A percentile compares a stretch with the other conserved stretches of the same genome.
phyloP scores from a whole-genome alignment of 805 yeast genomes.

The Teunomyces funiuensis region DNA sequence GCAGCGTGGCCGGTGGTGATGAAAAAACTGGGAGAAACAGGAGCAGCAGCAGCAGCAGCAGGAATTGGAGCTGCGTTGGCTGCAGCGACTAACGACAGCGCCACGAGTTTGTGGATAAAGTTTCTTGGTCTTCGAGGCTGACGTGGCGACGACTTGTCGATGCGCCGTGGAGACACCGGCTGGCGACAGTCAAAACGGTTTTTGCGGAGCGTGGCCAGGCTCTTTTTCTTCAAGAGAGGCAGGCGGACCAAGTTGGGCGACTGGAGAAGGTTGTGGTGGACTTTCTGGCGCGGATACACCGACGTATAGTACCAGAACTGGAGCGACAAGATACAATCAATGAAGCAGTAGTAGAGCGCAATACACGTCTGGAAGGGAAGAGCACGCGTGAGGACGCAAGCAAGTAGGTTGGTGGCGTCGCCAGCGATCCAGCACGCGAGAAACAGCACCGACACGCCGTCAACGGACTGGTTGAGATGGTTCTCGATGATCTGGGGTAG shows the following conservation, averaged over 20 bases:
- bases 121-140: neutral
- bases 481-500: conserved; percentile 29
- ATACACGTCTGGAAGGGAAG: conserved; percentile 76
- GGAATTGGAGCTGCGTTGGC: conserved; percentile 12
- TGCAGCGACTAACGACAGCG: conserved; percentile 12
- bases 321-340: conserved; percentile 63
- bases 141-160: neutral
- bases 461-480: conserved; percentile 32
- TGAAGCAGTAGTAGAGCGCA: conserved; percentile 69
- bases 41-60: neutral
- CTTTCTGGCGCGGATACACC: conserved; percentile 40
- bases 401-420: conserved; percentile 52
- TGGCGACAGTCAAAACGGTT: conserved; percentile 24
- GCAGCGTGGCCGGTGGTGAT: conserved; percentile 21
- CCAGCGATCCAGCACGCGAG: conserved; percentile 38
- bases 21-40: neutral
- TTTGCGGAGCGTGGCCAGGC: conserved; percentile 13
- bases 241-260: conserved; percentile 38
- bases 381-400: conserved; percentile 76
- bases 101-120: conserved; percentile 15
- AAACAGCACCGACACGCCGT: conserved; percentile 34
- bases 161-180: conserved; percentile 4
- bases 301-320: conserved; percentile 74
- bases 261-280: conserved; percentile 37
- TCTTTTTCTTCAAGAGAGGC: conserved; percentile 15